Evolutionary conservation across 148 eudicot species (phyloP).

Genomic region (Mesembryanthemum crystallinum): DNA sequence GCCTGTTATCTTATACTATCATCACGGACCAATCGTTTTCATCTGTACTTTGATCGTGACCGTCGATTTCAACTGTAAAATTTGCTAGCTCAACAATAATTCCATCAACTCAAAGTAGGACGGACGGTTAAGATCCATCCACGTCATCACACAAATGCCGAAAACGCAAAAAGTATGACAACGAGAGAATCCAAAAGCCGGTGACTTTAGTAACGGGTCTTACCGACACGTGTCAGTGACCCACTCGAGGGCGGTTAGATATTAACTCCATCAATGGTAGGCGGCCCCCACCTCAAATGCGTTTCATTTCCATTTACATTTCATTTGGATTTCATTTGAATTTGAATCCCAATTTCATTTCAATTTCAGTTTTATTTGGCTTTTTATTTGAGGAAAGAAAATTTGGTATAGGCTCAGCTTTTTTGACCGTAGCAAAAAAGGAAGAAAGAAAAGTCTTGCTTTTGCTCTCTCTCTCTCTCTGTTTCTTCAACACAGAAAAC

Average conservation of each 20-base stretch:
- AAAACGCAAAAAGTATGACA: slow-evolving; percentile 20
- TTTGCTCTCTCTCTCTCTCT: slow-evolving; percentile 8
- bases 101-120: not conserved
- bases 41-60: not conserved
- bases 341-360: slow-evolving; percentile 38
- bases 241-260: slow-evolving; percentile 8
- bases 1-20: not conserved
- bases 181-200: slow-evolving; percentile 32
- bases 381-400: not conserved
- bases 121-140: slow-evolving; percentile 19
- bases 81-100: not conserved
- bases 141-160: slow-evolving; percentile 29
- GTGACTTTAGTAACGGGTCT: slow-evolving; percentile 11
- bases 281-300: slow-evolving; percentile 16
- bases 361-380: slow-evolving; percentile 29
- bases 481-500: not conserved
- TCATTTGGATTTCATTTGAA: slow-evolving; percentile 34
- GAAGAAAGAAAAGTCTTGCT: slow-evolving; percentile 34
- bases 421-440: slow-evolving; percentile 39
- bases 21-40: not conserved
- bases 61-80: not conserved
- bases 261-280: slow-evolving; percentile 21
- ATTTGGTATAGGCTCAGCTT: slow-evolving; percentile 32
- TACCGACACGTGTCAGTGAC: slow-evolving; percentile 29
- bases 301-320: not conserved